These are phyloP conservation scores for Podaxis rugospora DNA, from an alignment of 768 basidiomycete genomes.

Conservation along the genomic window DNA sequence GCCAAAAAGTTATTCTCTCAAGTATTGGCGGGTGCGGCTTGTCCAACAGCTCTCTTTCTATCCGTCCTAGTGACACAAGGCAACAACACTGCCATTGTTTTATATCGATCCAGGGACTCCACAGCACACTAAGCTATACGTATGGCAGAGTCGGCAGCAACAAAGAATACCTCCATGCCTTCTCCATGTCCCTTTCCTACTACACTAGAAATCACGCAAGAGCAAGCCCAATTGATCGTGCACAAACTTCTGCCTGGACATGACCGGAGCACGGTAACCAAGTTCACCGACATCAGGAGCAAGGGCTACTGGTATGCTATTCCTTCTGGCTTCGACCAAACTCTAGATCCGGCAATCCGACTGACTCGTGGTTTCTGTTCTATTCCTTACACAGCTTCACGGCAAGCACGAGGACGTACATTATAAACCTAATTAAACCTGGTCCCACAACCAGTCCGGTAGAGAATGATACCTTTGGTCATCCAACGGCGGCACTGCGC, in stretches of 20 bases:
- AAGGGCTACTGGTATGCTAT: slow-evolving; percentile 21
- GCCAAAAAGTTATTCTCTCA: too few relatives aligned
- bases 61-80: too few relatives aligned
- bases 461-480: neutral
- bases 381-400: slow-evolving; percentile 16
- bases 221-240: slow-evolving; percentile 11
- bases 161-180: neutral
- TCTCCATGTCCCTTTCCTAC: neutral
- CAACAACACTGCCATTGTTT: too few relatives aligned
- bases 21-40: too few relatives aligned
- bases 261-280: slow-evolving; percentile 6
- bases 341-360: neutral
- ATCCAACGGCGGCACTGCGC: neutral
- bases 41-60: too few relatives aligned
- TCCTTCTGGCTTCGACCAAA: neutral
- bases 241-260: slow-evolving; percentile 9
- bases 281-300: slow-evolving; percentile 17
- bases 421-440: slow-evolving; percentile 17
- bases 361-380: neutral
- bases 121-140: too few relatives aligned
- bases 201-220: slow-evolving; percentile 8
- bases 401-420: slow-evolving; percentile 17
- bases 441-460: neutral
- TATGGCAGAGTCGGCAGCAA: neutral
- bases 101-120: too few relatives aligned